Evolutionary conservation across 1,284 basidiomycete genomes (phyloP), one percentile per base, ranked within the genome.

Genomic region (Amylostereum chailletii): DNA sequence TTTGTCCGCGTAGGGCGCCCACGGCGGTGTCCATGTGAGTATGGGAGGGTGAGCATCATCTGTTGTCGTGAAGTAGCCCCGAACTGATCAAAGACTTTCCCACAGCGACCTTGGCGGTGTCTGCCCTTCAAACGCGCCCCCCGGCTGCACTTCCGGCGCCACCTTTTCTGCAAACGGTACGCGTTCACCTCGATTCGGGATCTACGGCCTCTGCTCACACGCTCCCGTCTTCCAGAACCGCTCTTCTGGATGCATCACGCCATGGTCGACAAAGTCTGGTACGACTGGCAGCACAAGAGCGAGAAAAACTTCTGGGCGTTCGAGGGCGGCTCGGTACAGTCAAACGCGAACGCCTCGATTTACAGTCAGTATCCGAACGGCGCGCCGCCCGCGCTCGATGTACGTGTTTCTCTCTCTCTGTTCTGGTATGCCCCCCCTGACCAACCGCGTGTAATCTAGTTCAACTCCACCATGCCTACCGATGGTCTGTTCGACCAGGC

Each of bases 231-330:
- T 19, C 19, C 19, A 19, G 19, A 62, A 62, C 66, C 66, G 0
- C 43, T 71, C 29, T 70, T 70, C 55, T 69, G 62, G 61, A 46
- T 69, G 51, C 66, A 69, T 52, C 68, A 71, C 50, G 67, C 60
- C 0, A 70, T 70, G 67, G 59, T 70, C 10, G 68, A 70, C 53
- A 67, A 66, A 52, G 51, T 70, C 5, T 71, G 68, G 68, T 64
- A 53, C 34, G 64, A 69, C 48, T 71, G 69, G 69, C 69, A 70
- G 53, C 52, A 58, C 51, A 53, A 51, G 11, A 40, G 64, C 49
- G 37, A 55, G 0, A 45, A 41, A 6, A 67, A 66, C 57, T 57
- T 55, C 46, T 58, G 57, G 53, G 58, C 58, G 29, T 67, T 60
- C 51, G 51, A 55, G 27, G 69, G 67, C 33, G 68, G 69, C 5